Base-by-base conservation (phyloP, 805 yeast species). In the Saccharomyces jurei region DNA sequence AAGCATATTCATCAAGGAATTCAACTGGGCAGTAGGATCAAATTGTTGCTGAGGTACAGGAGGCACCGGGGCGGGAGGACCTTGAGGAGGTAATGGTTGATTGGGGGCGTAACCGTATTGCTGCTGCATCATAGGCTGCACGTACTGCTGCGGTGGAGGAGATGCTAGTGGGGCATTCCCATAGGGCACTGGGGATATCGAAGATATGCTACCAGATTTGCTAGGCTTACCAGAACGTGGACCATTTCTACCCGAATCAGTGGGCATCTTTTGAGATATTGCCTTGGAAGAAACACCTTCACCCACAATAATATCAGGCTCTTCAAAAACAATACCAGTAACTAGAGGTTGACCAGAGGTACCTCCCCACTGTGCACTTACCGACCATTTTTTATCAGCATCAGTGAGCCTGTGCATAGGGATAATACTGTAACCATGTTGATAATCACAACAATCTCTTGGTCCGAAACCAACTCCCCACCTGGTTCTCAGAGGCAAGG, bases 381-480 rank as follows among this genome's bases (percentile, higher is more conserved):
- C 86, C 11, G 89, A 81, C 99, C 99, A 94, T 58, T 86, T 77
- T 65, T 78, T 82, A 70, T 94, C 99, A 22, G 97, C 96, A 56
- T 94, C 99, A 0, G 99, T 94, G 61, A 94, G 78, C 63, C 97
- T 81, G 56, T 81, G 81, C 50, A 94, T 74, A 14, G 98, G 97
- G 57, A 94, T 89, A 41, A 90, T 81, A 56, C 96, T 86, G 41
- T 85, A 78, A 58, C 99, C 99, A 55, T 85, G 85, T 66, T 85
- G 91, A 71, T 94, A 94, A 71, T 94, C 95, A 70, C 96, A 89
- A 75, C 98, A 92, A 70, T 94, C 98, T 75, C 99, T 83, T 53
- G 99, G 99, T 4, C 99, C 99, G 66, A 87, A 94, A 1, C 99
- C 99, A 58, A 94, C 98, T 61, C 98, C 99, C 99, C 99, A 94